phyloP scores from a whole-genome alignment of 2,329 filamentous ascomycete genomes.

The Epichloe sylvatica region DNA sequence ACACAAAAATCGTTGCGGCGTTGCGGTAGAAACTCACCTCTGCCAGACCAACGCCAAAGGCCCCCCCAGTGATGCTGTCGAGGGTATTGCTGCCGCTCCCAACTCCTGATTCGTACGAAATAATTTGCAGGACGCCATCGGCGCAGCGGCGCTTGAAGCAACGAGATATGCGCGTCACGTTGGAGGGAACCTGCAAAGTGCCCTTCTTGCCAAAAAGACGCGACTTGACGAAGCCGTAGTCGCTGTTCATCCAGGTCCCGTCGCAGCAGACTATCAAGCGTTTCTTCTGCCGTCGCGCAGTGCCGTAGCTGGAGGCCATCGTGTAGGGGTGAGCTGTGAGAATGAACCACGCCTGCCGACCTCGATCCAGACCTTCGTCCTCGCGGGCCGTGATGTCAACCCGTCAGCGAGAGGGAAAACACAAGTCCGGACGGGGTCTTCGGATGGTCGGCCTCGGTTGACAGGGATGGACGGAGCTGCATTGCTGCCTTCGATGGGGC shows the following conservation, averaged over 20 bases:
- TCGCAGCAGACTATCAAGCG: slow-evolving; percentile 39
- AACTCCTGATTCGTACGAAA: slow-evolving; percentile 48
- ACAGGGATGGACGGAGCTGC: too few species aligned
- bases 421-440: too few species aligned
- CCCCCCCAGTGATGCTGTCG: slow-evolving; percentile 39
- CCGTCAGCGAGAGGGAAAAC: too few species aligned
- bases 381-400: too few species aligned
- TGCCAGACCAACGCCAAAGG: slow-evolving; percentile 39
- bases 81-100: slow-evolving; percentile 37
- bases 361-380: too few species aligned
- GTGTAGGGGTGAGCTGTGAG: neutral
- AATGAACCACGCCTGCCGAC: too few species aligned
- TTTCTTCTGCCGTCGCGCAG: slow-evolving; percentile 18
- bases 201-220: slow-evolving; percentile 22
- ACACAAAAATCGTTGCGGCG: neutral
- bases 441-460: too few species aligned
- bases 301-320: neutral
- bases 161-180: slow-evolving; percentile 46
- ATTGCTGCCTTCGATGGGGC: too few species aligned
- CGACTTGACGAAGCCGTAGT: slow-evolving; percentile 32
- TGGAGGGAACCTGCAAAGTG: slow-evolving; percentile 39
- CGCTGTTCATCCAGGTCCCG: slow-evolving; percentile 41
- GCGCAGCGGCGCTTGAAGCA: slow-evolving; percentile 37
- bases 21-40: slow-evolving; percentile 24
- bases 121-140: slow-evolving; percentile 42